These are phyloP conservation scores for Suhomyces panamericanus DNA, from an alignment of 1,139 yeast species.

Conservation along the genomic window DNA sequence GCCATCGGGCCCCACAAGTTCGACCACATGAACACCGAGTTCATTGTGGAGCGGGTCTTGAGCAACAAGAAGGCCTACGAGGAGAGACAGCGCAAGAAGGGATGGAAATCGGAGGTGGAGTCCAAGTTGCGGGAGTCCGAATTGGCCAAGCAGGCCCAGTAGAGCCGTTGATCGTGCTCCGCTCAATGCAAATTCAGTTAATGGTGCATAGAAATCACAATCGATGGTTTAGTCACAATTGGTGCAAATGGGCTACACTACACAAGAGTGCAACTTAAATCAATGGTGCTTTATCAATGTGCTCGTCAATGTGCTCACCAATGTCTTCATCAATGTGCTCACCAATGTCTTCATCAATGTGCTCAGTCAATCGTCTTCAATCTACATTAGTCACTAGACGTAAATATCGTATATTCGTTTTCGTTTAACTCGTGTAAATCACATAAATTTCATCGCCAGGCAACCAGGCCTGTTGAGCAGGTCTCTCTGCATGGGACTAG, in stretches of 20 bases:
- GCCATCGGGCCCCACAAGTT: constrained; percentile 56
- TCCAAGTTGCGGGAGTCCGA: constrained; percentile 28
- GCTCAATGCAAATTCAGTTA: too few relatives aligned
- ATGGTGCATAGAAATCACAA: too few relatives aligned
- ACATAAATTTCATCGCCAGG: background rate
- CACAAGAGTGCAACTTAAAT: too few relatives aligned
- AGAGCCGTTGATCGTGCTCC: constrained; percentile 2
- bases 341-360: too few relatives aligned
- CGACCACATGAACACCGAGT: constrained; percentile 59
- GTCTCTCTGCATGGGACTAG: too few relatives aligned
- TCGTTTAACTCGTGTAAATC: constrained; percentile 3
- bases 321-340: too few relatives aligned
- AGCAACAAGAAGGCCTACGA: constrained; percentile 66
- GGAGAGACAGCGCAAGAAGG: constrained; percentile 76
- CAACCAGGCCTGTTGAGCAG: background rate
- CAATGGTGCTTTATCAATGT: too few relatives aligned
- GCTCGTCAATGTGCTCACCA: too few relatives aligned
- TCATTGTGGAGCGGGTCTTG: constrained; percentile 69
- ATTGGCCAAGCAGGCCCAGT: constrained; percentile 7
- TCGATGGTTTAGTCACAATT: too few relatives aligned
- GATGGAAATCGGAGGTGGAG: constrained; percentile 61
- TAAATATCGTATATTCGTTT: background rate
- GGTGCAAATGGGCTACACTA: too few relatives aligned
- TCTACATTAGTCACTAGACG: too few relatives aligned
- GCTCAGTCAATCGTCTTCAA: too few relatives aligned